These are phyloP conservation scores for Rhodosporidiobolus odoratus DNA, from an alignment of 768 basidiomycete species.

Conservation along the genomic window DNA sequence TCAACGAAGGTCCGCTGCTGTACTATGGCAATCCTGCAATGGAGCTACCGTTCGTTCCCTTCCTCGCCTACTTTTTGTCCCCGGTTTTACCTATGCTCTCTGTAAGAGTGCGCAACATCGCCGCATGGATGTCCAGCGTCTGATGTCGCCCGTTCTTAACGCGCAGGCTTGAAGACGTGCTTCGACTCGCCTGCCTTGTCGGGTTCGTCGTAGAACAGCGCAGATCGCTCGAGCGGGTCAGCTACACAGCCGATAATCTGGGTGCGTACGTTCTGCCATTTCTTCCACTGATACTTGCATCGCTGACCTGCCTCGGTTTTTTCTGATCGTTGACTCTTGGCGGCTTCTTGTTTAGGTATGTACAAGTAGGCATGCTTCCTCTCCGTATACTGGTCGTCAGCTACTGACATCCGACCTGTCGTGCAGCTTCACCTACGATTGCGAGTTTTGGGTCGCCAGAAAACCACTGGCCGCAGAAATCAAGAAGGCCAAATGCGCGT, in stretches of 20 bases:
- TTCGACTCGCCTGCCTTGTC: conserved; percentile 53
- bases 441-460: conserved; percentile 29
- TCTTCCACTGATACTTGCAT: neutral
- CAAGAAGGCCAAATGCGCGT: no score
- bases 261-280: conserved; percentile 2
- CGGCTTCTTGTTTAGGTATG: conserved; percentile 3
- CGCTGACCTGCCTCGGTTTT: neutral
- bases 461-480: no score
- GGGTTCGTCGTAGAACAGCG: conserved; percentile 52
- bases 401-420: neutral
- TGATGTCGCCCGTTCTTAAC: conserved; percentile 53
- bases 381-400: no score
- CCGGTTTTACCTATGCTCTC: no score
- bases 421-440: conserved; percentile 27
- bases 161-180: conserved; percentile 62
- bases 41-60: conserved; percentile 23
- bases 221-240: neutral
- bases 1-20: conserved; percentile 65
- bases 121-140: conserved; percentile 40
- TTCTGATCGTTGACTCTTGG: neutral
- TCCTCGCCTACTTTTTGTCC: conserved; percentile 38
- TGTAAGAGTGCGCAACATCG: neutral
- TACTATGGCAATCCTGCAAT: conserved; percentile 35
- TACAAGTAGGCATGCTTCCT: conserved; percentile 25
- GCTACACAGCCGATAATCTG: conserved; percentile 25